Base-by-base conservation (phyloP, 2,329 filamentous ascomycete genomes). In the Torrubiellomyces zombiae region DNA sequence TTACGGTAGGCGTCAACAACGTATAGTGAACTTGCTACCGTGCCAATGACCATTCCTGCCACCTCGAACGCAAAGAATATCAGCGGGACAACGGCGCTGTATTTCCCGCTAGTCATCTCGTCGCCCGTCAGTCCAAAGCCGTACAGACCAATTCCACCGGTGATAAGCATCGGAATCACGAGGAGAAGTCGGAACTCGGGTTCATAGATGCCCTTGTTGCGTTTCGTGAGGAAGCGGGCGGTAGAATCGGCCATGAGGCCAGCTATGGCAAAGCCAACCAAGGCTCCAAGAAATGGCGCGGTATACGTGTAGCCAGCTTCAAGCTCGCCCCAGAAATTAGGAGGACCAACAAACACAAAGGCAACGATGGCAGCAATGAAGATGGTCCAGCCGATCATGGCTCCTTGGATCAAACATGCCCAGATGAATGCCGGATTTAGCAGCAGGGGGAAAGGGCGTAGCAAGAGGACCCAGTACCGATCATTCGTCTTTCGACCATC, bases 371-470 rank as follows among this genome's bases (percentile, higher is more conserved):
- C 75, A 28, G 80, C 78, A 35, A 92, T 86, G 43, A 94, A 81
- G 10, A 94, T 80, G 1, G 85, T 92, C 85, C 86, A 95, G 35
- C 85, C 86, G 41, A 94, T 93, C 43, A 93, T 69, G 4, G 79
- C 70, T 10, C 85, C 85, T 59, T 93, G 85, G 24, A 85, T 80
- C 4, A 94, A 58, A 39, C 60, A 62, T 14, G 59, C 62, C 79
- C 82, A 93, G 20, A 91, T 50, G 37, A 94, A 81, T 6, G 79
- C 80, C 0, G 83, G 85, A 44, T 94, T 85, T 6, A 77, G 47
- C 38, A 92, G 75, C 1, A 94, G 63, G 0, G 80, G 80, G 26
- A 94, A 74, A 0, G 85, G 86, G 3, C 85, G 67, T n/a, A 73
- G 41, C 10, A 70, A 41, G 6, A 75, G 53, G 32, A 67, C 65